phyloP scores from a whole-genome alignment of 2,329 filamentous ascomycete species.

The Corinectria fuckeliana region DNA sequence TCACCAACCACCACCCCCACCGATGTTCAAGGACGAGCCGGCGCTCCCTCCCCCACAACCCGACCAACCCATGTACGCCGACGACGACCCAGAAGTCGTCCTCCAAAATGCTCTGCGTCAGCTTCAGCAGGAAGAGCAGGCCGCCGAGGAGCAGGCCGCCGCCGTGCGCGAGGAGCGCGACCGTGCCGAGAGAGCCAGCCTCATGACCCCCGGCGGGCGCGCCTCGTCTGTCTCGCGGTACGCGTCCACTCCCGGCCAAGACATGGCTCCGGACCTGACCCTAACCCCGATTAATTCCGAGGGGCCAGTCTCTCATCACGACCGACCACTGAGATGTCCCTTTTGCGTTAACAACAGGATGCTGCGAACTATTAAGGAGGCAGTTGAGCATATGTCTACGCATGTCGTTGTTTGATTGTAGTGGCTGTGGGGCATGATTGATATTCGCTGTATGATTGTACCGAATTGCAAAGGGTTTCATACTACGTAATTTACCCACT shows the following conservation, averaged over 20 bases:
- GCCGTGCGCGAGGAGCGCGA: conserved; percentile 61
- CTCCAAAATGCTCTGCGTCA: conserved; percentile 65
- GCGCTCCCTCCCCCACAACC: conserved; percentile 40
- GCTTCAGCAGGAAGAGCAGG: conserved; percentile 65
- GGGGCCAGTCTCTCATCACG: conserved; percentile 52
- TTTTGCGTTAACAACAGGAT: conserved; percentile 68
- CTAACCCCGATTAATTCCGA: conserved; percentile 62
- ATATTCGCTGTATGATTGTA: neutral
- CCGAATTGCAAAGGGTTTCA: no score
- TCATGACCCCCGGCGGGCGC: conserved; percentile 42
- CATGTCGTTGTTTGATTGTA: conserved; percentile 58
- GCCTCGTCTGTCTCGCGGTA: conserved; percentile 44
- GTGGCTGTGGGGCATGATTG: neutral
- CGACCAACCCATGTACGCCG: conserved; percentile 51
- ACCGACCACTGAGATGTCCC: conserved; percentile 62
- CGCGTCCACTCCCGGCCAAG: conserved; percentile 43
- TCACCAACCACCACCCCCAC: conserved; percentile 32
- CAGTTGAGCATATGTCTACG: conserved; percentile 67
- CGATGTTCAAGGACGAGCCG: conserved; percentile 35
- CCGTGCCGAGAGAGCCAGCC: conserved; percentile 50
- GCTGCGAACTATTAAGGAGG: conserved; percentile 66
- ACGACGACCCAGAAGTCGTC: conserved; percentile 64
- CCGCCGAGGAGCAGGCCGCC: conserved; percentile 63
- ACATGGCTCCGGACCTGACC: conserved; percentile 52
- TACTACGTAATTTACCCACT: neutral